Conservation (phyloP, 176 grass and related monocot genomes). For the Phoenix dactylifera region DNA sequence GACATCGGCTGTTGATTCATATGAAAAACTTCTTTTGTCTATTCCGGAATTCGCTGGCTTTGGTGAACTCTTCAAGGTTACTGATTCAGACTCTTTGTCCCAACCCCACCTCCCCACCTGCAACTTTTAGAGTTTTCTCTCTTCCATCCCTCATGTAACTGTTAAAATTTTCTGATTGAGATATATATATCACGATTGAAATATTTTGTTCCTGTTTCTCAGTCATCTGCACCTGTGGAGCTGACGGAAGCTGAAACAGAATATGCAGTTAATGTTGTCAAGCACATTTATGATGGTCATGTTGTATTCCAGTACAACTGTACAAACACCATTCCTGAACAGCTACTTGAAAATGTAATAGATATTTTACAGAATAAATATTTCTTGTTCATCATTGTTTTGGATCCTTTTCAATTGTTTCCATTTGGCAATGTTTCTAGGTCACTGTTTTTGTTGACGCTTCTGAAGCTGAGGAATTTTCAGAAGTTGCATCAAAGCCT, state of each 20-base stretch:
- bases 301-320: conserved; percentile 94
- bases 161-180: no score
- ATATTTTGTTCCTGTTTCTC: conserved; percentile 19
- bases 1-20: conserved; percentile 53
- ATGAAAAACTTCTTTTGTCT: conserved; percentile 89
- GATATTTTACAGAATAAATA: neutral
- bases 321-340: conserved; percentile 96
- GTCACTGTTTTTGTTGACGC: conserved; percentile 88
- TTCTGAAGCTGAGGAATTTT: conserved; percentile 92
- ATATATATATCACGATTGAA: neutral
- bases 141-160: no score
- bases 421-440: conserved; percentile 22
- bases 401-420: conserved; percentile 17
- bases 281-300: conserved; percentile 84
- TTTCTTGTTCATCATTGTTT: neutral
- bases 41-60: conserved; percentile 84
- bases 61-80: conserved; percentile 94
- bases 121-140: no score
- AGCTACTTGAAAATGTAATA: conserved; percentile 78
- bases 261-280: conserved; percentile 94
- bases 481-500: conserved; percentile 59
- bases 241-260: conserved; percentile 97
- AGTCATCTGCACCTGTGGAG: conserved; percentile 91
- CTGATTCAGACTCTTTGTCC: conserved; percentile 7
- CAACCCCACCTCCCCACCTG: no score